Percentiles rank a stretch among this genome's conserved stretches.
These are phyloP conservation scores for Thelephora aurantiotincta DNA, from an alignment of 768 basidiomycete genomes.

Conservation along the genomic window DNA sequence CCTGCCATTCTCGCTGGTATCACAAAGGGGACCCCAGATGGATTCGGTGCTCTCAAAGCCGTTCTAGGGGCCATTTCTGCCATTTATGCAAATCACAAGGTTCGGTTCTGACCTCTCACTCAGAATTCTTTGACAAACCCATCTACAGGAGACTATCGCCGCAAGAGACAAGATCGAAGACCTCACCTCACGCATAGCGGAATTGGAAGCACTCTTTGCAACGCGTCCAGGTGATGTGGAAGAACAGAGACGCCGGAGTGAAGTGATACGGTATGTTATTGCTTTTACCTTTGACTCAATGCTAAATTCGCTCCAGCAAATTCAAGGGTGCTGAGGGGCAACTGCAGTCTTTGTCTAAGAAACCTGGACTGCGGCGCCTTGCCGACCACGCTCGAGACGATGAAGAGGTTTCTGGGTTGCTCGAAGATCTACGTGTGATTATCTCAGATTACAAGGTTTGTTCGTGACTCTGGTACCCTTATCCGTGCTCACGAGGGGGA, in stretches of 20 bases:
- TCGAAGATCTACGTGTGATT: background rate
- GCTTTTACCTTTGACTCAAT: background rate
- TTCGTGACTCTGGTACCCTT: background rate
- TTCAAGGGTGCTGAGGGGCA: background rate
- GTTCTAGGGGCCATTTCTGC: background rate
- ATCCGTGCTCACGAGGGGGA: background rate
- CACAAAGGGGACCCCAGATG: background rate
- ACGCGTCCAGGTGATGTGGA: background rate
- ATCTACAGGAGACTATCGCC: background rate
- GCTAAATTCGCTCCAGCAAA: background rate
- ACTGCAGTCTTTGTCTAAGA: background rate
- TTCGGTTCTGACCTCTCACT: background rate
- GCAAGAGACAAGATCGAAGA: background rate
- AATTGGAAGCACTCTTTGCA: background rate
- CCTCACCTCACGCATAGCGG: background rate
- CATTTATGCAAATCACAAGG: background rate
- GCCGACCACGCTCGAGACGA: background rate
- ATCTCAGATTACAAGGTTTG: background rate
- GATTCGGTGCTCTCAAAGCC: background rate
- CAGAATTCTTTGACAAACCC: background rate
- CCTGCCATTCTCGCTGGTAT: no score
- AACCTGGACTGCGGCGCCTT: background rate
- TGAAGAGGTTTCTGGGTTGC: background rate
- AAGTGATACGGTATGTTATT: background rate
- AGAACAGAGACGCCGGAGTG: background rate